phyloP scores from a whole-genome alignment of 1,139 yeast species.

The Sugiyamaella sp. region DNA sequence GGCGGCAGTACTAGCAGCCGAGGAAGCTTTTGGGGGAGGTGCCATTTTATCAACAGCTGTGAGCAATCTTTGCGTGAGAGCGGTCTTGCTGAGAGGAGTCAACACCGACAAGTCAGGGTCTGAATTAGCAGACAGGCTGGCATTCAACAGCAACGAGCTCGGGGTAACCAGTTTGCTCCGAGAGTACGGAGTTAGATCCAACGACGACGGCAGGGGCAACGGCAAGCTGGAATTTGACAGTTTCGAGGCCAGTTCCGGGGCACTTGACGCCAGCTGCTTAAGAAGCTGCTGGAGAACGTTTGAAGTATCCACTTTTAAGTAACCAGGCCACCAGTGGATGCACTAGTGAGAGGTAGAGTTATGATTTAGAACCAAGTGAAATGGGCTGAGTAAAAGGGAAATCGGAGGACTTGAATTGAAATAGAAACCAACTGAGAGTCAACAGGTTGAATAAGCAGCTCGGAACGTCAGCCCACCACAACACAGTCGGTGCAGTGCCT shows the following conservation, averaged over 20 bases:
- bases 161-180: conserved; percentile 10
- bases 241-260: conserved; percentile 16
- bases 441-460: no score
- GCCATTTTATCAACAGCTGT: conserved; percentile 5
- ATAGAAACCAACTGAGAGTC: no score
- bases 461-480: no score
- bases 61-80: conserved; percentile 11
- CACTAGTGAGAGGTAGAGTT: no score
- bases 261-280: conserved; percentile 22
- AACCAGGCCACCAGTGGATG: no score
- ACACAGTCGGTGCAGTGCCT: no score
- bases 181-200: conserved; percentile 10
- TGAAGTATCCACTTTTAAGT: conserved; percentile 18
- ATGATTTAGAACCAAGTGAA: no score
- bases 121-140: neutral
- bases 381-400: no score
- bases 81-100: conserved; percentile 20
- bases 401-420: no score
- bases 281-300: conserved; percentile 22
- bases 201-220: conserved; percentile 12
- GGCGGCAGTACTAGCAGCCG: neutral
- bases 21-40: neutral
- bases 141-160: conserved; percentile 2
- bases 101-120: neutral
- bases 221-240: conserved; percentile 6